Conservation (phyloP, 306 rosid genomes). For the Alnus glutinosa region DNA sequence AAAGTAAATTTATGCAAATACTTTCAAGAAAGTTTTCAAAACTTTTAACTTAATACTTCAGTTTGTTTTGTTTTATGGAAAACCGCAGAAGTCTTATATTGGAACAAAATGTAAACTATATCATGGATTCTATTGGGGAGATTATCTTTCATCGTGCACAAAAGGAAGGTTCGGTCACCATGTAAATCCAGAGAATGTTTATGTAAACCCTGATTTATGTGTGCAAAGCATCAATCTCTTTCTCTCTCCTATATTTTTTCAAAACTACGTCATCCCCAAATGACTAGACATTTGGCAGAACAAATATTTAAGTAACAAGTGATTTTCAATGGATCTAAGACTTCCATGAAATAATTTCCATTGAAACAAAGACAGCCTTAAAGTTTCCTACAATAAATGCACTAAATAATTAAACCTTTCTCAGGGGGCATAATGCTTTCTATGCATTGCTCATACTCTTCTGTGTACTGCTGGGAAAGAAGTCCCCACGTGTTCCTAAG, state of each 20-base stretch:
- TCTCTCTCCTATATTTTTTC: neutral
- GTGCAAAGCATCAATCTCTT: neutral
- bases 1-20: conserved; percentile 28
- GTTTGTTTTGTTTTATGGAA: neutral
- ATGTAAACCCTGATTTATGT: neutral
- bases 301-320: neutral
- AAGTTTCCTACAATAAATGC: neutral
- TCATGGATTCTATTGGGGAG: neutral
- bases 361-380: neutral
- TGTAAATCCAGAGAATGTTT: neutral
- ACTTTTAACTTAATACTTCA: neutral
- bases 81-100: neutral
- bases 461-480: conserved; percentile 82
- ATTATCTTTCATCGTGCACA: neutral
- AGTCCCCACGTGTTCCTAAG: conserved; percentile 77
- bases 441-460: conserved; percentile 89
- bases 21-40: conserved; percentile 19
- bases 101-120: neutral
- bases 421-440: conserved; percentile 65
- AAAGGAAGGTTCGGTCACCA: neutral
- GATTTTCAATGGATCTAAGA: neutral
- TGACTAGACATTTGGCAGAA: neutral
- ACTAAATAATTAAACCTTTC: conserved; percentile 52
- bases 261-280: neutral
- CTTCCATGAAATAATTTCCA: neutral